A percentile compares a stretch with the other conserved stretches of the same genome.
Evolutionary conservation across 192 early-diverging fungal genomes (phyloP).

Genomic region (Gryganskiella cystojenkinii): DNA sequence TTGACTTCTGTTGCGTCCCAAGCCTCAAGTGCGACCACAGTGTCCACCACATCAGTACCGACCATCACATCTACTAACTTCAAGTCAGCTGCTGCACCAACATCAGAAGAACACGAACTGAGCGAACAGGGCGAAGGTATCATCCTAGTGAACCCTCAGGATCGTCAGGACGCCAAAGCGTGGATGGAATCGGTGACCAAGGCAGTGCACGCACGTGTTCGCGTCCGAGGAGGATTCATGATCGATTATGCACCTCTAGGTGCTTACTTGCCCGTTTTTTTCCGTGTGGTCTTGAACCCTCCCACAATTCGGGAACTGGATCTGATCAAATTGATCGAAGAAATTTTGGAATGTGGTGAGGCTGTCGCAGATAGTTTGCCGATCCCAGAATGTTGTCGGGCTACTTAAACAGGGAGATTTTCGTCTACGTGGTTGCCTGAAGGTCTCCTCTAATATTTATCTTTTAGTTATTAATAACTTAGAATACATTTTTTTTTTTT

Average conservation of each 20-base stretch:
- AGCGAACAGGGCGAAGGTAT: constrained; percentile 17
- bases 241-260: constrained; percentile 76
- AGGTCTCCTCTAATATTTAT: too few species aligned
- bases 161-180: constrained; percentile 39
- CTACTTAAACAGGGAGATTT: too few species aligned
- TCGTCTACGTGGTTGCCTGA: too few species aligned
- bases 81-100: too few species aligned
- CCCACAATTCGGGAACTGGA: constrained; percentile 66
- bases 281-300: constrained; percentile 78
- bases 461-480: too few species aligned
- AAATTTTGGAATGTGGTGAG: constrained; percentile 65
- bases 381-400: too few species aligned
- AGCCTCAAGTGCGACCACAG: too few species aligned
- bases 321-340: constrained; percentile 60
- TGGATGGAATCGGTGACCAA: constrained; percentile 56
- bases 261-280: constrained; percentile 65
- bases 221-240: constrained; percentile 64
- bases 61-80: too few species aligned
- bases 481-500: too few species aligned
- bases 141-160: constrained; percentile 29
- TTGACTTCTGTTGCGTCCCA: too few species aligned
- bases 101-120: too few species aligned
- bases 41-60: too few species aligned
- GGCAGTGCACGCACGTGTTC: constrained; percentile 57
- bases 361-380: constrained; percentile 11